Evolutionary conservation across 2,329 filamentous ascomycete genomes (phyloP).

Genomic region (Ascochyta clinopodiicola): DNA sequence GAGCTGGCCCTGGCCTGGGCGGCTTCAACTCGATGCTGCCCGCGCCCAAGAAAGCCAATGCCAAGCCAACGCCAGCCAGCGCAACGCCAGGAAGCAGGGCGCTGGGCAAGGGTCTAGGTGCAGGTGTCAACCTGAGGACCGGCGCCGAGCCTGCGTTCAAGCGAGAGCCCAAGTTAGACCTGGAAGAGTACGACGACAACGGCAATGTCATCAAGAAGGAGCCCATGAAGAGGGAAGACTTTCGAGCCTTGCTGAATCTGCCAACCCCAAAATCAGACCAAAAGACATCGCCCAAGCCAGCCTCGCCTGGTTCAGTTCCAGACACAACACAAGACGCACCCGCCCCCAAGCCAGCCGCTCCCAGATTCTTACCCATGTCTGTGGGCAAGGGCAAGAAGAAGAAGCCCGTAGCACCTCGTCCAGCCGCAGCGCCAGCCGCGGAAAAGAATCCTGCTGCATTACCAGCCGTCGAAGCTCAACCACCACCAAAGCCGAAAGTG

Average conservation of each 20-base stretch:
- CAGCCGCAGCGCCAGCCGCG: constrained; percentile 8
- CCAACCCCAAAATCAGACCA: constrained; percentile 35
- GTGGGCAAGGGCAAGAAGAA: constrained; percentile 73
- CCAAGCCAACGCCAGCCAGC: constrained; percentile 31
- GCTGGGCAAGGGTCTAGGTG: constrained; percentile 51
- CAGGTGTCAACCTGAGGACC: constrained; percentile 78
- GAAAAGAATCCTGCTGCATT: constrained; percentile 4
- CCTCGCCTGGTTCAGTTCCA: background rate
- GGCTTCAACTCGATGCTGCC: constrained; percentile 89
- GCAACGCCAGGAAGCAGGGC: constrained; percentile 41
- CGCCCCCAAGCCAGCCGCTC: constrained; percentile 75
- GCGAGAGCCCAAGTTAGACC: constrained; percentile 59
- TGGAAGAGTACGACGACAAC: constrained; percentile 46
- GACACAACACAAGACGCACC: constrained; percentile 61
- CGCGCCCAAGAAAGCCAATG: constrained; percentile 70
- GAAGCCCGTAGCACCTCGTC: constrained; percentile 23
- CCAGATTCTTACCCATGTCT: constrained; percentile 86
- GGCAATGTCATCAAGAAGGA: constrained; percentile 40
- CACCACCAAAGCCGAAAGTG: constrained; percentile 62
- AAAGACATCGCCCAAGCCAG: constrained; percentile 38
- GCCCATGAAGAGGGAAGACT: constrained; percentile 40
- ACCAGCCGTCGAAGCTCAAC: constrained; percentile 27
- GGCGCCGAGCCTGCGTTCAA: constrained; percentile 83
- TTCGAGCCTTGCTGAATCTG: constrained; percentile 45
- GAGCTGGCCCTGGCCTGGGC: constrained; percentile 70